Base-by-base conservation (phyloP, 2,329 filamentous ascomycete genomes). In the Dactylella cylindrospora region DNA sequence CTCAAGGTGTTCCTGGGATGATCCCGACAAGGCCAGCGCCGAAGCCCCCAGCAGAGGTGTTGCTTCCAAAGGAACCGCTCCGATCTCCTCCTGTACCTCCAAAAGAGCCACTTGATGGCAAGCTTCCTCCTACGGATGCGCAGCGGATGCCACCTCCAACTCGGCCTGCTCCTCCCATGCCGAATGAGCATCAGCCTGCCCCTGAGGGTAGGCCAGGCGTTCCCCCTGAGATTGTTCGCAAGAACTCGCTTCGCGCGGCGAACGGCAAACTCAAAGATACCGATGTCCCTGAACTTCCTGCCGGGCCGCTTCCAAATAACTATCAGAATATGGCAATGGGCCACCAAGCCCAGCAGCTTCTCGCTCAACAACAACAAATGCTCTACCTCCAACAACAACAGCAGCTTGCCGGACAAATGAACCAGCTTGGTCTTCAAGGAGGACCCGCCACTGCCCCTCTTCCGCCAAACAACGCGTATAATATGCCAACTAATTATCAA, bases 11-110 rank as follows among this genome's bases (percentile, higher is more conserved):
- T 69, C 59, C 68, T 47, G 67, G 29, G 32, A 76, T 90, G 69
- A 79, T 95, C 70, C 90, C 93, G 43, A 86, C 83, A 70, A 83
- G 93, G 62, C 87, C 89, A 50, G 90, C 91, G 38, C 93, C 90
- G 45, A 88, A 87, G 73, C 88, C 91, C n/a, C 93, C 91, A 43
- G 80, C 79, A 70, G 59, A 64, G 9, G 15, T 8, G 9, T 23
- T 31, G 20, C 15, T 31, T 12, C 78, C 78, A 68, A 74, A 82
- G 67, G 69, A 76, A n/a, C 79, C 81, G 28, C 76, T 79, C 40
- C 77, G 83, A 69, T 73, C 78, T 44, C 78, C 79, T 29, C 79
- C 82, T 20, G 76, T 80, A 20, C 75, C 79, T 17, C 79, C 80
- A 15, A 81, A 81, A 15, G 55, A 61, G 17, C 55, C 55, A 19